Percentiles rank a stretch among this genome's conserved stretches.
phyloP scores from a whole-genome alignment of 176 grass and related monocot genomes.

The Juncus inflexus region DNA sequence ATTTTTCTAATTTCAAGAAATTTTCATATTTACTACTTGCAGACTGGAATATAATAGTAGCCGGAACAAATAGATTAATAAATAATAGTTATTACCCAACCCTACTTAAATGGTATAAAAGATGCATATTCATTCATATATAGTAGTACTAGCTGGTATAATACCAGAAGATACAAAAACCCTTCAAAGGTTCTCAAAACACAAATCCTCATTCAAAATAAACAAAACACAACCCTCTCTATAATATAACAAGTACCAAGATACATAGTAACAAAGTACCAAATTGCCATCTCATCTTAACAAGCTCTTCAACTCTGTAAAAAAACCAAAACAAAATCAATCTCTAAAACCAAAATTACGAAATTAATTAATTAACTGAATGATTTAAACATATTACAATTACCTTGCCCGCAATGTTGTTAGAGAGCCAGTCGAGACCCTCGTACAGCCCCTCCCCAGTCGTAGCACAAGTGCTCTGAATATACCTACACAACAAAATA shows the following conservation, averaged over 20 bases:
- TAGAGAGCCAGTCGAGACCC: constrained; percentile 71
- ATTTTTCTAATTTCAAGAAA: too few relatives aligned
- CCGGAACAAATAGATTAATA: too few relatives aligned
- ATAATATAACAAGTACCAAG: constrained; percentile 22
- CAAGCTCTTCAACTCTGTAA: constrained; percentile 18
- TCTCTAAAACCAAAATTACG: not conserved
- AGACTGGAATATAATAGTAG: too few relatives aligned
- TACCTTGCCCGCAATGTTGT: constrained; percentile 70
- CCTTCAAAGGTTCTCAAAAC: constrained; percentile 9
- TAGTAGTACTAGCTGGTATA: not conserved
- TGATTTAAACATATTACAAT: not conserved
- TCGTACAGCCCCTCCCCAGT: constrained; percentile 65
- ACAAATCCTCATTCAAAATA: constrained; percentile 15
- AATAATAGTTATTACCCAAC: too few relatives aligned
- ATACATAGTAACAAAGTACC: not conserved
- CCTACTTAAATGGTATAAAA: too few relatives aligned
- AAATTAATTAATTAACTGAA: not conserved
- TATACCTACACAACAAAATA: constrained; percentile 42
- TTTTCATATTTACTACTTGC: too few relatives aligned
- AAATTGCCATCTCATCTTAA: not conserved
- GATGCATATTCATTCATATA: too few relatives aligned
- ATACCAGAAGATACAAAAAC: constrained; percentile 19
- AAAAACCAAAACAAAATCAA: not conserved
- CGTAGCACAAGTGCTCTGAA: constrained; percentile 65
- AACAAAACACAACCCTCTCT: constrained; percentile 17